Evolutionary conservation across 2,329 filamentous ascomycete species (phyloP), one percentile per base, ranked within the genome.

Genomic region (Penicillium capsulatum): DNA sequence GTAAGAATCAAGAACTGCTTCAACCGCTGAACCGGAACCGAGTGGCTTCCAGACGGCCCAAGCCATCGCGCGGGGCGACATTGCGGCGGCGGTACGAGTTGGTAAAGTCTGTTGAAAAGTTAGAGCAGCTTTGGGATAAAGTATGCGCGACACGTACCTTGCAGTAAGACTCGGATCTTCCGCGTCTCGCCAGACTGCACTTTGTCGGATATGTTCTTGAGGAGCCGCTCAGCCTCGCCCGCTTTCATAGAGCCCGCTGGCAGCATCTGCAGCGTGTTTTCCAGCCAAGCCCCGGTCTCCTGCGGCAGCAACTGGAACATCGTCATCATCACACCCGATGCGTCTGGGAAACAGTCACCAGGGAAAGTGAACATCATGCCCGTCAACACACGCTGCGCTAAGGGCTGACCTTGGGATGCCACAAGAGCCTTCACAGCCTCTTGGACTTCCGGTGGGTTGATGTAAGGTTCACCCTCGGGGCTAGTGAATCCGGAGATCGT

Each of bases 341-440:
- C 90, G 60, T 98, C 92, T 0, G 90, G 83, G 59, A 97, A 94
- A 68, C 90, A 96, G 64, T 97, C 92, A 30, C 86, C 80, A 0
- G 92, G 94, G 69, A 98, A 98, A 0, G 85, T 94, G 63, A 96
- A 96, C 91, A 98, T 97, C 90, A 98, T 94, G 44, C 92, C 92
- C 1, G 90, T 92, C 70, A 98, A 76, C 42, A 94, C 83, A 48
- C 90, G 85, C 66, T 95, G 91, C 6, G 92, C 83, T 17, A 98
- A 73, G 40, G 80, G 71, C 57, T 88, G 83, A 26, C 92, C 89
- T 48, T 89, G 81, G 1, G 74, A 69, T 2, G 75, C 50, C 16
- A 94, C 70, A 36, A 96, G 75, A 44, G 79, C 75, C 63, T 84
- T 86, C 42, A 97, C 84, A 6, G 83, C 77, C 22, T 74, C 73